A percentile compares a stretch with the other conserved stretches of the same genome.
Conservation (phyloP, 768 basidiomycete species). For the Glaciozyma martinii region DNA sequence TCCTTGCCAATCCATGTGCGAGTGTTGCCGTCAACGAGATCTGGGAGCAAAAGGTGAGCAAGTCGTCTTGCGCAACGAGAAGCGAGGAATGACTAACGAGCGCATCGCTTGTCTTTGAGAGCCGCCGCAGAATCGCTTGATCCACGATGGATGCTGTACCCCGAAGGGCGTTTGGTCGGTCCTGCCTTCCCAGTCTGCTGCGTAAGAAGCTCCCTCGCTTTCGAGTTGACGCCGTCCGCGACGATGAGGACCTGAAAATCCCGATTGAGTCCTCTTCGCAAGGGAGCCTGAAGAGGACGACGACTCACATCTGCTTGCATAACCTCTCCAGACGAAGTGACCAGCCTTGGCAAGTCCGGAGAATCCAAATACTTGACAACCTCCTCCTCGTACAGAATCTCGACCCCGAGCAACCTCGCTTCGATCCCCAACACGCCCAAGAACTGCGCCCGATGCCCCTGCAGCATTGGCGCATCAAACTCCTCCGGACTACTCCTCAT, state of each 20-base stretch:
- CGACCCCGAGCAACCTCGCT: neutral
- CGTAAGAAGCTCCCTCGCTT: too few relatives aligned
- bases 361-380: neutral
- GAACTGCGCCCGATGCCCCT: neutral
- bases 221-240: neutral
- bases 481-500: neutral
- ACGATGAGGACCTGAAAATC: neutral
- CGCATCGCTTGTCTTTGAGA: neutral
- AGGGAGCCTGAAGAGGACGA: neutral
- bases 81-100: neutral
- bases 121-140: neutral
- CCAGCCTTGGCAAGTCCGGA: neutral
- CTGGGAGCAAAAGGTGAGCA: neutral
- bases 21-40: neutral
- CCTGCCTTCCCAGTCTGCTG: too few relatives aligned
- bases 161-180: neutral
- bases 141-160: neutral
- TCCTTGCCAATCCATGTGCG: neutral
- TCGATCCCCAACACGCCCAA: neutral
- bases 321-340: neutral
- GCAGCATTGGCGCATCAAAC: neutral
- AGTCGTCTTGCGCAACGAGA: neutral
- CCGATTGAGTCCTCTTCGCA: rapidly evolving
- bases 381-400: neutral
- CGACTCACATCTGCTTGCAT: neutral